Percentiles rank a stretch among this genome's conserved stretches.
phyloP scores from a whole-genome alignment of 202 grass and related monocot genomes.

The Cymbopogon flexuosus region DNA sequence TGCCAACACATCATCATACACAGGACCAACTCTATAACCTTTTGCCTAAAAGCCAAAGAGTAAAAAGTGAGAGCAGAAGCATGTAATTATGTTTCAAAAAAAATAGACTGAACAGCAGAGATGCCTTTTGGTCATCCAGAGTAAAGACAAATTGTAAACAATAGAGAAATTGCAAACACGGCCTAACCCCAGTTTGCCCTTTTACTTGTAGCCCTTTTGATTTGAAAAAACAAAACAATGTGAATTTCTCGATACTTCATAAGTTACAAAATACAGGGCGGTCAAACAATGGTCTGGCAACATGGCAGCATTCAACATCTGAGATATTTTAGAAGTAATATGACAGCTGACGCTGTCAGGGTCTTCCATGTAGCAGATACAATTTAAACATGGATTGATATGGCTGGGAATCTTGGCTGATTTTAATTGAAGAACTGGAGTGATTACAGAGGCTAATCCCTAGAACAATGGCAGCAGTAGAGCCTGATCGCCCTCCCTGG shows the following conservation, averaged over 20 bases:
- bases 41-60: conserved; percentile 63
- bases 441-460: too few species aligned
- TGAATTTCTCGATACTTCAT: neutral
- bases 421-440: too few species aligned
- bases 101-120: conserved; percentile 12
- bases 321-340: conserved; percentile 4
- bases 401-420: too few species aligned
- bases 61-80: conserved; percentile 22
- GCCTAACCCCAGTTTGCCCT: neutral
- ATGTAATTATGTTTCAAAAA: conserved; percentile 18
- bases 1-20: conserved; percentile 99
- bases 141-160: conserved; percentile 1
- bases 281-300: neutral
- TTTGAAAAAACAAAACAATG: neutral
- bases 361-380: too few species aligned
- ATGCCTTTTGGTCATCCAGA: neutral
- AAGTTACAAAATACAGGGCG: conserved; percentile 5
- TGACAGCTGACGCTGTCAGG: too few species aligned
- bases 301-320: conserved; percentile 2
- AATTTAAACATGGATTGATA: too few species aligned
- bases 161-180: neutral
- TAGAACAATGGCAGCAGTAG: too few species aligned
- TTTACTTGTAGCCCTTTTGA: neutral
- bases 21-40: conserved; percentile 97
- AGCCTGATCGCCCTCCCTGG: too few species aligned